Base-by-base conservation (phyloP, 495 filamentous ascomycete species). In the Penicillium chermesinum region DNA sequence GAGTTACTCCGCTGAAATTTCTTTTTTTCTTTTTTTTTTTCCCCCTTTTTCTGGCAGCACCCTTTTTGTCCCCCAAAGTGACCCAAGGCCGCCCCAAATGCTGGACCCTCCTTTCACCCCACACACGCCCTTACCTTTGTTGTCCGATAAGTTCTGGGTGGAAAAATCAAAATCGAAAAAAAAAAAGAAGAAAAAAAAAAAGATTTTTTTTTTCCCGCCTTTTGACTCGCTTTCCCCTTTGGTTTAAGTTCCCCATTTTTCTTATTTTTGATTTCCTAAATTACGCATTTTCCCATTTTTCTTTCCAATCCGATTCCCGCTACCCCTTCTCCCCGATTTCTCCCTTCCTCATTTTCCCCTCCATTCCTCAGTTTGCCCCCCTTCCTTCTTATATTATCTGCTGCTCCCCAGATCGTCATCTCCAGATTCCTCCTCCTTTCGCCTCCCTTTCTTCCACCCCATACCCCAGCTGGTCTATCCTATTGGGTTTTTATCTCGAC, bases 301-400 rank as follows among this genome's bases (percentile, higher is more conserved):
- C 3, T 15, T 44, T 43, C 45, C 18, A 48, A 48, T 48, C 59
- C 61, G 64, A 66, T 70, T 57, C 57, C 61, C 47, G 65, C 54
- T 25, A 14, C 50, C 54, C 56, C 51, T 61, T 54, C 61, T 60
- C 55, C 53, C 57, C 62, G 55, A 57, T 61, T 61, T 53, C 63
- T 67, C 64, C 65, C 64, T 66, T 66, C 62, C 61, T 62, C 58
- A 46, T 66, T 63, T 67, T 65, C 59, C 61, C 66, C 66, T 70
- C 66, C 67, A 67, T 67, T 70, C 62, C 53, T 64, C 45, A 46
- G 45, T 38, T 46, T 51, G 41, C 49, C 42, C 36, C 42, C 42
- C 41, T 49, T 50, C 47, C 57, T 55, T 55, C 59, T 63, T 57
- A 69, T 69, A 59, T 67, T 64, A 63, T 60, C 53, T 66, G 58